These are phyloP conservation scores for Sporothrix inflata DNA, from an alignment of 2,329 filamentous ascomycete species.

Conservation along the genomic window DNA sequence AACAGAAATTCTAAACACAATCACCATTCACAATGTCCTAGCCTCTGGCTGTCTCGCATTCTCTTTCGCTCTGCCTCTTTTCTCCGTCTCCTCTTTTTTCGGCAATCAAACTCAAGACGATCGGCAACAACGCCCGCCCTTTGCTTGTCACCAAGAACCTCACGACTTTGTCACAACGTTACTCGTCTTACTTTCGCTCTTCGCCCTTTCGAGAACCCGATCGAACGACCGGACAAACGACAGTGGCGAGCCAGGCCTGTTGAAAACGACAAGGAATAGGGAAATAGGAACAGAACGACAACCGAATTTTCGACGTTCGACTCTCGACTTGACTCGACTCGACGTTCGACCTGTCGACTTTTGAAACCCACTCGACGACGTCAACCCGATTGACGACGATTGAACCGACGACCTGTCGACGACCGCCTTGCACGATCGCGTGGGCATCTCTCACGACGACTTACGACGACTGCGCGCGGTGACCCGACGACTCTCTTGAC, in stretches of 20 bases:
- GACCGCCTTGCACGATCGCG: not conserved
- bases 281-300: not conserved
- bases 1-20: not conserved
- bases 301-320: not conserved
- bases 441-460: not conserved
- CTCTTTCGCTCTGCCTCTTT: not conserved
- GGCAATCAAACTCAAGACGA: conserved; percentile 25
- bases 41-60: conserved; percentile 1
- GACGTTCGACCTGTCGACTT: not conserved
- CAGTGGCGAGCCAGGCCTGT: not conserved
- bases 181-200: not conserved
- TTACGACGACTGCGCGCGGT: not conserved
- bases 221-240: not conserved
- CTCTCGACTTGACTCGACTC: not conserved
- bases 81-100: conserved; percentile 10
- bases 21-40: conserved; percentile 23
- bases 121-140: conserved; percentile 21
- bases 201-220: not conserved
- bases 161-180: not conserved
- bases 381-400: not conserved
- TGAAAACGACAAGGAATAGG: not conserved
- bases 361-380: not conserved
- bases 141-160: not conserved
- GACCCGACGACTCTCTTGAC: not conserved
- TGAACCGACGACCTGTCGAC: conserved; percentile 2